Base-by-base conservation (phyloP, 208 protist species). In the Lotmaria passim region DNA sequence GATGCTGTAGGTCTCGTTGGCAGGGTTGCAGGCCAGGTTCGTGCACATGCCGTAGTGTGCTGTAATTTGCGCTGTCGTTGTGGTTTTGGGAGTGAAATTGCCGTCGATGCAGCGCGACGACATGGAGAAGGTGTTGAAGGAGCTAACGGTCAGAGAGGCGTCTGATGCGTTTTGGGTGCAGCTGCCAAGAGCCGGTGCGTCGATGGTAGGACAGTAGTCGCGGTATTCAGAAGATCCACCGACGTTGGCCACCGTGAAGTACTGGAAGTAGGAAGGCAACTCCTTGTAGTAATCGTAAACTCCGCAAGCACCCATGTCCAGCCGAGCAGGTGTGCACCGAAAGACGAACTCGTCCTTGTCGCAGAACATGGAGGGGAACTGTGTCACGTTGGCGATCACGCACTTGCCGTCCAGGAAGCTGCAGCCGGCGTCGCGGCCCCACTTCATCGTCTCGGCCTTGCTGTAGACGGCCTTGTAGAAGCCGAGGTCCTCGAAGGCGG, bases 391-490 rank as follows among this genome's bases (percentile, higher is more conserved):
- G 47, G 79, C 55, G 12, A 12, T 41, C 50, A 89, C 46, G 67
- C 85, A 92, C 63, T 75, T 83, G 14, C 75, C 57, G 3, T 34
- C 59, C n/a, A 87, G 34, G 19, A 96, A 81, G 17, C 12, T 34
- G 65, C 90, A 96, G 33, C 91, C 91, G 0, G 53, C 28, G 19
- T 85, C 69, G 21, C 62, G 31, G 47, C 89, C 93, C 88, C 87
- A 97, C 33, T 47, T n/a, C 79, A 97, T 89, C 23, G 26, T 61
- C 48, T 96, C 84, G 1, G 81, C 86, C 47, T 81, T 82, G 56
- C 14, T 64, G 73, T 85, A 94, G 70, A 85, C 75, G n/a, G 71
- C 86, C 19, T 59, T 41, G 81, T 97, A 98, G 65, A 78, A 94
- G 33, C 86, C 86, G 5, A 89, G 58, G 68, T 96, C 91, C 30